Base-by-base conservation (phyloP, 2,329 filamentous ascomycete genomes). In the Aotearoamyces nothofagi region DNA sequence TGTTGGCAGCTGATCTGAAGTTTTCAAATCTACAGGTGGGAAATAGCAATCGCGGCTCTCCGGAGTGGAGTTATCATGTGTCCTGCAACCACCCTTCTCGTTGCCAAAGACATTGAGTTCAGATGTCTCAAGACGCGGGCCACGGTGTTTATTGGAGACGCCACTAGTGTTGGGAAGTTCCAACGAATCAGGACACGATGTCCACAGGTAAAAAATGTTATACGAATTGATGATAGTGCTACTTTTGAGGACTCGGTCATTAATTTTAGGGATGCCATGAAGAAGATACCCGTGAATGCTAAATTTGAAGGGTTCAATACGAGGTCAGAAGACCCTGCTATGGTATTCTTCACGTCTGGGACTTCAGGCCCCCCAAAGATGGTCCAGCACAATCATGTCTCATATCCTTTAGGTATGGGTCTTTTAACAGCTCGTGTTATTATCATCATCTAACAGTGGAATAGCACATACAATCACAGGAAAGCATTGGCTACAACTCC, bases 281-380 rank as follows among this genome's bases (percentile, higher is more conserved):
- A 38, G 12, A 38, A 39, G 3, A 34, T 53, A 10, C 40, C 42
- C 3, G 6, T 33, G 13, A 35, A 44, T 32, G 43, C 41, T 9
- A 33, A 13, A 2, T 49, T 43, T 26, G 30, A 17, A 9, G 39
- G 43, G 11, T 23, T 36, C 3, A 41, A 36, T 20, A 43, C 49
- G 11, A 41, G 36, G 2, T 33, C 46, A 22, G 44, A 43, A 12
- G 44, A 47, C 27, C 45, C 51, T 2, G 47, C 46, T 11, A 37
- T 57, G 31, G 47, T 52, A 6, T 57, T 54, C 36, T 57, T 57
- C 37, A 57, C 53, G 1, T 50, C 45, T 9, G 53, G 54, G 4
- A 56, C 54, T 4, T 55, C 54, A 1, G 53, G 53, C 0, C 47
- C 49, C 5, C 53, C 53, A 4, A 57, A 57, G 35, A 55, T 57